phyloP scores from a whole-genome alignment of 2,329 filamentous ascomycete species.

The Trichophaea hybrida region DNA sequence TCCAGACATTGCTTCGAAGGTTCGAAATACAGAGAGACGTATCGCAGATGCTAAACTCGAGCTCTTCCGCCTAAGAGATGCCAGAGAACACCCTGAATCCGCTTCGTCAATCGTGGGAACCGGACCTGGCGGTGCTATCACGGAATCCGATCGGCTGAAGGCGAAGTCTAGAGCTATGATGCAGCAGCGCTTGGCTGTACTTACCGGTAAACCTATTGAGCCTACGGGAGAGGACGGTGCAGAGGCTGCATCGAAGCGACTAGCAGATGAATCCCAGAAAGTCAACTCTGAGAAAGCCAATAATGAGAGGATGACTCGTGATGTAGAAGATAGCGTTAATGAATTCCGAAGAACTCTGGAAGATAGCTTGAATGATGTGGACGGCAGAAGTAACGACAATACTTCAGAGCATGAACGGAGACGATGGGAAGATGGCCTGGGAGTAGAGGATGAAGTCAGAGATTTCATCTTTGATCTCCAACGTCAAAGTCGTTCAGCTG shows the following conservation, averaged over 20 bases:
- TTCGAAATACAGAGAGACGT: constrained; percentile 75
- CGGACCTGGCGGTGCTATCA: constrained; percentile 76
- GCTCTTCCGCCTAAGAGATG: constrained; percentile 83
- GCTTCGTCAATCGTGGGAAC: constrained; percentile 75
- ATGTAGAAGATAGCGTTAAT: constrained; percentile 89
- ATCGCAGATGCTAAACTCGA: constrained; percentile 87
- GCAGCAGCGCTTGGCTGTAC: constrained; percentile 87
- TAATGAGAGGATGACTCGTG: constrained; percentile 89
- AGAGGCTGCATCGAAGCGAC: constrained; percentile 61
- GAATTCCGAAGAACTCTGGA: constrained; percentile 78
- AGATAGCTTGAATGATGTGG: constrained; percentile 66
- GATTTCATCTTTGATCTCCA: constrained; percentile 98
- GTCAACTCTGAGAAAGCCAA: constrained; percentile 76
- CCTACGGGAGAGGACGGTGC: constrained; percentile 46
- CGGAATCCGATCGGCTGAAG: constrained; percentile 86
- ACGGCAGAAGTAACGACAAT: constrained; percentile 34
- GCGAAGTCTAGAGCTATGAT: constrained; percentile 95
- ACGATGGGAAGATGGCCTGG: constrained; percentile 89
- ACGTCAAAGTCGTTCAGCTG: constrained; percentile 61
- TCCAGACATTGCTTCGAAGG: constrained; percentile 80
- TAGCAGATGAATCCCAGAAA: constrained; percentile 77
- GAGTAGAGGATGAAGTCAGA: constrained; percentile 89
- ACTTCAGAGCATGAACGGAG: constrained; percentile 55
- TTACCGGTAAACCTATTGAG: constrained; percentile 68
- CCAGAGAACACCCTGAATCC: constrained; percentile 75